A percentile compares a stretch with the other conserved stretches of the same genome.
Evolutionary conservation across 148 eudicot species (phyloP).

Genomic region (Camellia lanceoleosa): DNA sequence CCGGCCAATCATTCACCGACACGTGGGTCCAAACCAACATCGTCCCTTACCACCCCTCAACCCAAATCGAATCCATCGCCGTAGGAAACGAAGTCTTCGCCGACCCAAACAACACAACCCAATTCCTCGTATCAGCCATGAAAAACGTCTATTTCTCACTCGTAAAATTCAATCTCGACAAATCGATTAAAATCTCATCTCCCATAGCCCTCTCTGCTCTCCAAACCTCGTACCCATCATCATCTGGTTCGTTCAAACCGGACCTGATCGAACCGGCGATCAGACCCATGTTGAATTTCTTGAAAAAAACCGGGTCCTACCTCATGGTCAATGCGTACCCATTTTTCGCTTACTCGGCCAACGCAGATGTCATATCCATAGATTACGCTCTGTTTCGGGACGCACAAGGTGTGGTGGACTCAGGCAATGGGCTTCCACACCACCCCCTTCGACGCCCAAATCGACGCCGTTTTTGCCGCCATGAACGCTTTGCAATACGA

Average conservation of each 20-base stretch:
- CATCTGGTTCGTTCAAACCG: conserved; percentile 69
- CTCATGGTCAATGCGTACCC: conserved; percentile 85
- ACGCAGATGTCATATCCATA: conserved; percentile 56
- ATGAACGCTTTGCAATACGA: conserved; percentile 34
- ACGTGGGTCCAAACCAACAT: conserved; percentile 59
- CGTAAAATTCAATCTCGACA: conserved; percentile 23
- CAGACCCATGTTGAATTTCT: conserved; percentile 59
- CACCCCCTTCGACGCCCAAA: conserved; percentile 69
- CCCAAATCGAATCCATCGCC: conserved; percentile 54
- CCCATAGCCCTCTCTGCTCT: conserved; percentile 60
- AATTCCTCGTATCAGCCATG: conserved; percentile 71
- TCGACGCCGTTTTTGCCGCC: conserved; percentile 81
- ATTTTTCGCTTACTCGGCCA: conserved; percentile 65
- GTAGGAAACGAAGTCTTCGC: conserved; percentile 88
- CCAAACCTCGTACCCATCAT: conserved; percentile 64
- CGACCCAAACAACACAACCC: conserved; percentile 45
- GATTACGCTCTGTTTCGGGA: conserved; percentile 65
- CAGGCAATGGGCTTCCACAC: conserved; percentile 58
- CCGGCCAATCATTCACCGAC: conserved; percentile 58
- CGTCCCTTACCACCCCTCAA: conserved; percentile 37
- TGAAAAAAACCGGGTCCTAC: conserved; percentile 52
- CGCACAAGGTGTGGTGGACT: conserved; percentile 46
- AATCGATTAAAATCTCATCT: conserved; percentile 49
- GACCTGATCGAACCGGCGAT: conserved; percentile 54
- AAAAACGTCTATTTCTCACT: conserved; percentile 45